Conservation (phyloP, 495 filamentous ascomycete genomes). For the Mytilinidion resinicola region DNA sequence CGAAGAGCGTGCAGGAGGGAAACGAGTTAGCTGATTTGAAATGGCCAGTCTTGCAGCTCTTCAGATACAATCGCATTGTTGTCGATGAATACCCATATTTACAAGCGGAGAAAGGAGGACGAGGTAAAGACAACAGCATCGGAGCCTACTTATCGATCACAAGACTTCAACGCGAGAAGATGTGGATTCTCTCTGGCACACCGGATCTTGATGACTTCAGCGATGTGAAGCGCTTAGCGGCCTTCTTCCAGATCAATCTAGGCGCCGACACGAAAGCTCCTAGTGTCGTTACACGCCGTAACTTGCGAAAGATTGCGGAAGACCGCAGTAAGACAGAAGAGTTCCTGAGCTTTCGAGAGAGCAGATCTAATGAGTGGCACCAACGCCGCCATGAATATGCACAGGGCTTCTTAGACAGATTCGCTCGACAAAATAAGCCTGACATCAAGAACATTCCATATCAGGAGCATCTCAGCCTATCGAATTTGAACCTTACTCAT, state of each 20-base stretch:
- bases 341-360: constrained; percentile 26
- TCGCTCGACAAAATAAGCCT: constrained; percentile 31
- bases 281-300: constrained; percentile 25
- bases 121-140: constrained; percentile 24
- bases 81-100: constrained; percentile 64
- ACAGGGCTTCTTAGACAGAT: constrained; percentile 31
- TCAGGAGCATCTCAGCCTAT: constrained; percentile 20
- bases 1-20: too few relatives aligned
- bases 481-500: constrained; percentile 23
- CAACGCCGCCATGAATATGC: constrained; percentile 18
- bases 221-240: constrained; percentile 54
- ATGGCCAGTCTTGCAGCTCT: constrained; percentile 54
- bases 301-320: constrained; percentile 21
- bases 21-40: too few relatives aligned
- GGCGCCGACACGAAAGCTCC: constrained; percentile 31
- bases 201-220: constrained; percentile 52
- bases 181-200: constrained; percentile 66
- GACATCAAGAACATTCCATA: constrained; percentile 20
- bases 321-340: constrained; percentile 32
- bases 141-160: constrained; percentile 31
- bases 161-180: constrained; percentile 43
- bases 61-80: constrained; percentile 56
- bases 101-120: too few relatives aligned
- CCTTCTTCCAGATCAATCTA: constrained; percentile 47
- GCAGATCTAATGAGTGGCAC: constrained; percentile 24